Conservation (phyloP, 495 filamentous ascomycete species). For the Hyaloscypha finlandica region DNA sequence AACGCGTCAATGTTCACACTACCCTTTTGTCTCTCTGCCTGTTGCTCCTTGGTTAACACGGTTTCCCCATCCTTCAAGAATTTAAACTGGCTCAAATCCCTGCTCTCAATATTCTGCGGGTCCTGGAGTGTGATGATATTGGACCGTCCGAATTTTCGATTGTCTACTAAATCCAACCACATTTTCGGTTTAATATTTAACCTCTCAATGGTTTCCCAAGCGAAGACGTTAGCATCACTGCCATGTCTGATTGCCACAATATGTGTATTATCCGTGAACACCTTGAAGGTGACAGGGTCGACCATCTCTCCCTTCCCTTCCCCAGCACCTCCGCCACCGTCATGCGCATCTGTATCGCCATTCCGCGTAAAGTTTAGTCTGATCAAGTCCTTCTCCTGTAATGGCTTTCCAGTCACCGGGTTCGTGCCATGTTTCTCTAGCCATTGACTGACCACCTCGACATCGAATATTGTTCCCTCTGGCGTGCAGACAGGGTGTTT, state of each 20-base stretch:
- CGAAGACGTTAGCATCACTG: constrained; percentile 87
- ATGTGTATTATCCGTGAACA: constrained; percentile 97
- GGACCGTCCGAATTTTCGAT: constrained; percentile 82
- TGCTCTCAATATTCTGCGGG: constrained; percentile 82
- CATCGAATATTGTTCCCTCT: constrained; percentile 80
- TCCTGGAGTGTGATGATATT: constrained; percentile 98
- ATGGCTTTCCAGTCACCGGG: constrained; percentile 76
- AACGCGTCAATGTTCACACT: constrained; percentile 76
- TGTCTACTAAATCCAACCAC: constrained; percentile 89
- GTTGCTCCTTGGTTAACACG: constrained; percentile 63
- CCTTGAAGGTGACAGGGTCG: constrained; percentile 96
- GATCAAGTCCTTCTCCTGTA: constrained; percentile 82
- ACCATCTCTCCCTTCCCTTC: constrained; percentile 72
- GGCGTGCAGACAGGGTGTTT: constrained; percentile 80
- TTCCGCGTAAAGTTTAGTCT: constrained; percentile 92
- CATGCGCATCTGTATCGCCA: constrained; percentile 58
- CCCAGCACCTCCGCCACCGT: constrained; percentile 36
- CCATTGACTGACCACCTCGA: constrained; percentile 87
- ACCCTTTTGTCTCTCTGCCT: constrained; percentile 58
- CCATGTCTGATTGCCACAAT: constrained; percentile 82
- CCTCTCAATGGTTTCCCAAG: constrained; percentile 91
- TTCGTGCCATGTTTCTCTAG: constrained; percentile 91
- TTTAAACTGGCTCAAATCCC: constrained; percentile 88
- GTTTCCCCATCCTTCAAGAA: constrained; percentile 82
- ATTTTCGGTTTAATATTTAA: constrained; percentile 98